Base-by-base conservation (phyloP, 768 basidiomycete genomes). In the Steccherinum ochraceum region DNA sequence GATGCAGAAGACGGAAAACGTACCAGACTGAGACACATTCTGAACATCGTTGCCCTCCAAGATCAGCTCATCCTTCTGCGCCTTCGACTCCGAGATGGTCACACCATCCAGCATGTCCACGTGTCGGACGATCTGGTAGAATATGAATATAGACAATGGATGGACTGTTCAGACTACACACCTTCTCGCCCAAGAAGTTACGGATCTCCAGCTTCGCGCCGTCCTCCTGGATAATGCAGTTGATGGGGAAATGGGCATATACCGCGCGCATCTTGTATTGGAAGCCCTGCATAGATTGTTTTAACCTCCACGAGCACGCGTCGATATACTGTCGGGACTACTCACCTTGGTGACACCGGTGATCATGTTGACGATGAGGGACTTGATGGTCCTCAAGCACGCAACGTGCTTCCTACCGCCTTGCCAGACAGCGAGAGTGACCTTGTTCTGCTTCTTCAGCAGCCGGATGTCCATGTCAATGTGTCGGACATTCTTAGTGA, bases 211-310 rank as follows among this genome's bases (percentile, higher is more conserved):
- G 70, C 45, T 80, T 69, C 35, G 64, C 67, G 48, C 89, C 91
- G 53, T 69, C 68, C 5, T 89, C 82, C 67, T 89, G 84, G 63
- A 95, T 90, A 68, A 96, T 95, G 68, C 87, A 86, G 78, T 99
- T 99, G 80, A 99, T 96, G 54, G 96, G 96, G 79, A 99, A 99
- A 78, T 99, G 96, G 61, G 96, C 96, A 66, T 98, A 99, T 48
- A 99, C 96, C 23, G 93, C 81, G 61, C 94, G 91, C 95, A 99
- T 97, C 86, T 98, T 99, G 83, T 99, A 99, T 62, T 84, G 83
- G 84, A 98, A 99, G 56, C 96, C 96, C 94, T 94, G 59, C 35
- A 3, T 42, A 5, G 42, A n/a, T 21, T 2, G 12, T 35, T 5
- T 16, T 44, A 16, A 35, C 7, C 4, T 24, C 25, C 24, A 24